These are phyloP conservation scores for Colletotrichum aenigma DNA, from an alignment of 2,329 filamentous ascomycete species.

Conservation along the genomic window DNA sequence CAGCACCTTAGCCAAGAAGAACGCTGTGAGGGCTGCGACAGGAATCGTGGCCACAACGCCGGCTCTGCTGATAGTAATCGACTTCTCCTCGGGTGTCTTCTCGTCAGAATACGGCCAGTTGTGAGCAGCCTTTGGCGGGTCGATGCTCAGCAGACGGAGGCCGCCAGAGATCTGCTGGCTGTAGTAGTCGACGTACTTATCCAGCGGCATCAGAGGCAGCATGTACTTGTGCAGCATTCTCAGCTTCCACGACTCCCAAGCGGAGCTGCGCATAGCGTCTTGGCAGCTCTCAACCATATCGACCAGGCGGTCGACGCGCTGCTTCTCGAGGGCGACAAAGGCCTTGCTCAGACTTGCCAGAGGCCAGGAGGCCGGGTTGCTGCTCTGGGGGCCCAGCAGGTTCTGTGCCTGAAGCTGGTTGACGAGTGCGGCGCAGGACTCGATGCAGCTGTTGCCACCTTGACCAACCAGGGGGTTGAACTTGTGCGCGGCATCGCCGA, in stretches of 20 bases:
- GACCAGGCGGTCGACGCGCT: background rate
- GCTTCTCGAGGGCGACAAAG: background rate
- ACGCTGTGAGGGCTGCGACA: background rate
- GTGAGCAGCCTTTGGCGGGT: background rate
- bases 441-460: conserved; percentile 31
- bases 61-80: background rate
- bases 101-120: conserved; percentile 11
- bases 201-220: background rate
- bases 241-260: background rate
- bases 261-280: conserved; percentile 8
- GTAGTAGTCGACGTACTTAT: conserved; percentile 4
- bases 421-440: conserved; percentile 27
- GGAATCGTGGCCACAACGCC: background rate
- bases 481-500: conserved; percentile 40
- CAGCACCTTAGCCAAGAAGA: background rate
- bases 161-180: background rate
- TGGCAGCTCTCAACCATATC: conserved; percentile 10
- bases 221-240: conserved; percentile 3
- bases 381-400: background rate
- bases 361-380: background rate
- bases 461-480: conserved; percentile 32
- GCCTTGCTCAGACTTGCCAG: background rate
- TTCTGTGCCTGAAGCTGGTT: conserved; percentile 22
- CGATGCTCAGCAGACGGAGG: background rate
- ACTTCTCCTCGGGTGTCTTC: background rate